Base-by-base conservation (phyloP, 2,329 filamentous ascomycete species). In the Exutisphaerella laricina region DNA sequence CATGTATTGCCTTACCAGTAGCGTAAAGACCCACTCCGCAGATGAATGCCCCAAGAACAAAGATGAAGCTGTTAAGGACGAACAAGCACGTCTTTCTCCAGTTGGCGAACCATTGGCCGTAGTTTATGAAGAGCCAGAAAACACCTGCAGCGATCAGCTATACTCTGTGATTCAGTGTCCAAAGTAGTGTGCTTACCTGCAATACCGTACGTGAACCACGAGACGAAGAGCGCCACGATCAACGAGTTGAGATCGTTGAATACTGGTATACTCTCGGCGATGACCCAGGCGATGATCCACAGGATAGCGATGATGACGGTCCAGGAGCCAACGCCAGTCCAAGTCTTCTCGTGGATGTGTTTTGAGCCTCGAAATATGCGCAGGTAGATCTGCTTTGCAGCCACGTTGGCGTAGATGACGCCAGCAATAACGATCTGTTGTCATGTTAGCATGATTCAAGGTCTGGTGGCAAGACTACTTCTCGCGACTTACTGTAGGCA, bases 191-290 rank as follows among this genome's bases (percentile, higher is more conserved):
- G 36, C 31, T 35, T 18, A 37, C 43, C 37, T 5, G 41, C 26
- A 8, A 44, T 16, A 25, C 43, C 43, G 25, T 42, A 46, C 4
- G 43, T 46, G 32, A 84, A 85, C 79, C 81, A 84, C 39, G 72
- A 77, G 5, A 74, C 77, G 49, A 85, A 84, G 3, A 84, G 63
- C 1, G 79, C 56, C 10, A 52, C 61, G 43, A 84, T 78, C 33
- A 86, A 63, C 2, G 77, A 77, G 13, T 86, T 68, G 7, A 86
- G 66, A 41, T 78, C 72, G 58, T 79, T 80, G 67, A 87, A 87
- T 39, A 80, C 75, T 0, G 83, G 84, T n/a, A 86, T 82, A 0
- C 78, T 76, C 59, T 83, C 76, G 4, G 83, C 80, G 48, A 87
- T 81, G 47, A 85, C 65, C 70, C 78, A 83, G 6, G 79, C 77